Evolutionary conservation across 306 rosid species (phyloP).

Genomic region (Cucumis cinereus): DNA sequence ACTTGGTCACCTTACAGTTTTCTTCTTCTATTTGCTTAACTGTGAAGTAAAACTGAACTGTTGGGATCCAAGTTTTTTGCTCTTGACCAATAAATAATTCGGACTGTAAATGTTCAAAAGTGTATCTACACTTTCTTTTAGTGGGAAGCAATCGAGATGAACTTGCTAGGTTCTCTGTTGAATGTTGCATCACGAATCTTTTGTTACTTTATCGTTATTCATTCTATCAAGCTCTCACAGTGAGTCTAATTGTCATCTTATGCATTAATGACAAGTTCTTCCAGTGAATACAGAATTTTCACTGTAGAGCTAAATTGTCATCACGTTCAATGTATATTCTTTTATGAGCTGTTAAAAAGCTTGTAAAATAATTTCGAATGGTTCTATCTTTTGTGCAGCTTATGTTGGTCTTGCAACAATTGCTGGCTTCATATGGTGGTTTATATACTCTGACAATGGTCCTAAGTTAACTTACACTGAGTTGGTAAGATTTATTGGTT

Average conservation of each 20-base stretch:
- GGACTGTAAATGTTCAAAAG: not conserved
- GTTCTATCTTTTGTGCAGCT: constrained; percentile 50
- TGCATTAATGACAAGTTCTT: not conserved
- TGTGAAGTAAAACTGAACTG: not conserved
- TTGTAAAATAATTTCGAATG: not conserved
- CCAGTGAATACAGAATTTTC: not conserved
- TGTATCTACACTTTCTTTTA: not conserved
- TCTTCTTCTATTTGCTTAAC: not conserved
- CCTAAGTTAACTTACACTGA: constrained; percentile 76
- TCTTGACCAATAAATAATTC: not conserved
- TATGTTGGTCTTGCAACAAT: constrained; percentile 93
- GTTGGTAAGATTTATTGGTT: constrained; percentile 44
- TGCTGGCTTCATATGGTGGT: constrained; percentile 99
- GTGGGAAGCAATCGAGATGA: not conserved
- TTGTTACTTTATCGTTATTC: not conserved
- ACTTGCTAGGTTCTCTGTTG: not conserved
- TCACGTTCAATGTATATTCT: not conserved
- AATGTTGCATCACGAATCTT: not conserved
- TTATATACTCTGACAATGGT: constrained; percentile 74
- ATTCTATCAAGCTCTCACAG: not conserved
- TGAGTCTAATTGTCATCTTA: not conserved
- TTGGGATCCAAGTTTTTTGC: not conserved
- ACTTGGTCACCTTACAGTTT: not conserved
- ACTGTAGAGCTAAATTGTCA: not conserved
- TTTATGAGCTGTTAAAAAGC: not conserved